Conservation (phyloP, 768 basidiomycete genomes). For the Russula earlei region DNA sequence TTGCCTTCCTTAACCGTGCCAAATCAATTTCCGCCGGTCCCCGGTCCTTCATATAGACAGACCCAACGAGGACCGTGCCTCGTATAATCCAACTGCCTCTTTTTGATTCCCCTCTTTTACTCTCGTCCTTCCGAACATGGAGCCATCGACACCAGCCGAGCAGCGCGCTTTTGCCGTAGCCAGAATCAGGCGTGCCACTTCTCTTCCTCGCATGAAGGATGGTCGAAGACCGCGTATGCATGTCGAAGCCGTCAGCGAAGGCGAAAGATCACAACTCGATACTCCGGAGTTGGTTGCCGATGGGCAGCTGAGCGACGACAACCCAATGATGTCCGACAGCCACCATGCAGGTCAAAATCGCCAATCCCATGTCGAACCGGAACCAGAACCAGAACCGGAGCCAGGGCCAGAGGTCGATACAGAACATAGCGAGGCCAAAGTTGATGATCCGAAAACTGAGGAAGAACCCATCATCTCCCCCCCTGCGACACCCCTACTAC, state of each 20-base stretch:
- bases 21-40: conserved; percentile 6
- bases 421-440: conserved; percentile 11
- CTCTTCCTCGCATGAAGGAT: conserved; percentile 85
- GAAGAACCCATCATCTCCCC: conserved; percentile 17
- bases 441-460: conserved; percentile 23
- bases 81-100: conserved; percentile 1
- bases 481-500: conserved; percentile 16
- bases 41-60: conserved; percentile 18
- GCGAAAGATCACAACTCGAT: conserved; percentile 45
- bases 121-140: conserved; percentile 22
- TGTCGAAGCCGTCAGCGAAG: conserved; percentile 72
- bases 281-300: conserved; percentile 21
- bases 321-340: conserved; percentile 4
- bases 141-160: conserved; percentile 46
- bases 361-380: neutral
- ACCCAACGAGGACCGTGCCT: neutral
- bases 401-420: conserved; percentile 7
- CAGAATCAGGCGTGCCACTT: conserved; percentile 86
- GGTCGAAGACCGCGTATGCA: conserved; percentile 85
- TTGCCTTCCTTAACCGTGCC: neutral
- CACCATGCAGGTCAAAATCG: conserved; percentile 1
- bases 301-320: conserved; percentile 9
- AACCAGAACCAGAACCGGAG: conserved; percentile 1
- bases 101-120: neutral
- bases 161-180: conserved; percentile 84